phyloP scores from a whole-genome alignment of 768 basidiomycete species.

The Mycena belliarum region DNA sequence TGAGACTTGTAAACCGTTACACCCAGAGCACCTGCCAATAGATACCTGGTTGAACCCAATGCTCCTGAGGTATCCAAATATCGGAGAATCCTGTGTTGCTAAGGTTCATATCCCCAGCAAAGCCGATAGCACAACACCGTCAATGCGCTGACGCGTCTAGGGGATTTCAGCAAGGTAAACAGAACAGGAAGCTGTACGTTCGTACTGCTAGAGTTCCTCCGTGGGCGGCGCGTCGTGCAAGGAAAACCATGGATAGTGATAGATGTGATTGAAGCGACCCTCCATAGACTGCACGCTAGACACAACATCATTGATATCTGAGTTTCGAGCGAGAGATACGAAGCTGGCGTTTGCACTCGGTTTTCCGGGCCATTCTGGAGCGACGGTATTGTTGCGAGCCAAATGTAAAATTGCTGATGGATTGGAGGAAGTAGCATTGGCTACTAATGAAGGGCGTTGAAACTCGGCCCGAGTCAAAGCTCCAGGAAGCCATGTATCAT shows the following conservation, averaged over 20 bases:
- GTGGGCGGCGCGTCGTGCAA: slow-evolving; percentile 81
- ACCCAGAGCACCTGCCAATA: not conserved
- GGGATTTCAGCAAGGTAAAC: not conserved
- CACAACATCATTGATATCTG: slow-evolving; percentile 51
- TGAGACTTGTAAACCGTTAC: not conserved
- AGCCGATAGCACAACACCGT: slow-evolving; percentile 31
- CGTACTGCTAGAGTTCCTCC: slow-evolving; percentile 68
- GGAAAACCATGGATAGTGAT: slow-evolving; percentile 80
- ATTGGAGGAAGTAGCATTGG: not conserved
- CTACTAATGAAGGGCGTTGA: slow-evolving; percentile 10
- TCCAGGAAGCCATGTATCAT: too few relatives aligned
- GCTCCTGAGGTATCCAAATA: slow-evolving; percentile 69
- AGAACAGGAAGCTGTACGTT: not conserved
- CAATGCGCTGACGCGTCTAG: slow-evolving; percentile 52
- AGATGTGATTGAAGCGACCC: slow-evolving; percentile 79
- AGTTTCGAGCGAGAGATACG: slow-evolving; percentile 68
- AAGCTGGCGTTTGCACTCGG: slow-evolving; percentile 75
- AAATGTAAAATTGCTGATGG: not conserved
- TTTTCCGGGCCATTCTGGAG: slow-evolving; percentile 17
- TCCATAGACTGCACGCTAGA: slow-evolving; percentile 71
- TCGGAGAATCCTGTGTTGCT: slow-evolving; percentile 47
- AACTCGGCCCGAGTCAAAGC: too few relatives aligned
- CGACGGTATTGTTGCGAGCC: slow-evolving; percentile 1
- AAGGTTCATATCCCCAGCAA: too few relatives aligned
- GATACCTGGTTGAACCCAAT: slow-evolving; percentile 51